Percentiles rank a stretch among this genome's conserved stretches.
Conservation (phyloP, 208 protist species). For the Acanthamoeba rhysodes region DNA sequence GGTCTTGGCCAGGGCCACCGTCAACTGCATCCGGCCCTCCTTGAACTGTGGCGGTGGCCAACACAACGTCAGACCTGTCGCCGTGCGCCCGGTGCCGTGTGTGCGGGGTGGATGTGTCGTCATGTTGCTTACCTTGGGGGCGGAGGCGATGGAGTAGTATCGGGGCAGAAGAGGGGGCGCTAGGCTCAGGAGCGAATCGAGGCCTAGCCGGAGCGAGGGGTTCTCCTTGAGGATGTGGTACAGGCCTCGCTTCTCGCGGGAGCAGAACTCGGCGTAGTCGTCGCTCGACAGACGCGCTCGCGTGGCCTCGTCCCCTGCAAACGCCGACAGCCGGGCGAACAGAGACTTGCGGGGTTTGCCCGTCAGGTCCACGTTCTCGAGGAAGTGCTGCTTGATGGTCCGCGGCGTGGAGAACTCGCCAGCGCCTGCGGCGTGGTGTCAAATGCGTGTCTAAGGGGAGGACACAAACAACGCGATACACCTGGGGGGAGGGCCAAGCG, state of each 20-base stretch:
- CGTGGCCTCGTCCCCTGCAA: background rate
- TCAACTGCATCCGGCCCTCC: constrained; percentile 15
- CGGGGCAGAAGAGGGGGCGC: constrained; percentile 95
- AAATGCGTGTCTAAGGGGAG: background rate
- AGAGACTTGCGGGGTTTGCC: background rate
- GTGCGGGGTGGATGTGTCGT: background rate
- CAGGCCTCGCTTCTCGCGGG: background rate
- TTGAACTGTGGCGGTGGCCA: constrained; percentile 4
- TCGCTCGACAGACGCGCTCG: background rate
- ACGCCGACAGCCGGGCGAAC: constrained; percentile 1
- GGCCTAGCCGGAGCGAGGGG: constrained; percentile 37
- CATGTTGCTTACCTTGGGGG: constrained; percentile 75
- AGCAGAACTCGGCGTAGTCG: background rate
- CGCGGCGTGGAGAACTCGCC: constrained; percentile 6
- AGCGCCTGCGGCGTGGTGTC: background rate
- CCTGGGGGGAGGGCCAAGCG: background rate
- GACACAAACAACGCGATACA: too few species aligned
- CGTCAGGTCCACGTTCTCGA: constrained; percentile 13
- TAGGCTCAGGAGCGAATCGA: constrained; percentile 81
- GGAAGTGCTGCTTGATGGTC: constrained; percentile 4
- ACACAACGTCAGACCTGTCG: background rate
- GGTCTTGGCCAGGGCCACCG: constrained; percentile 74
- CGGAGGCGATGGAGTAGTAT: constrained; percentile 97
- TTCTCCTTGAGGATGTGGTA: constrained; percentile 71
- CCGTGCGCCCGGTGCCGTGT: background rate